Evolutionary conservation across 1,284 basidiomycete genomes (phyloP), one percentile per base, ranked within the genome.

Genomic region (Stereum hirsutum): DNA sequence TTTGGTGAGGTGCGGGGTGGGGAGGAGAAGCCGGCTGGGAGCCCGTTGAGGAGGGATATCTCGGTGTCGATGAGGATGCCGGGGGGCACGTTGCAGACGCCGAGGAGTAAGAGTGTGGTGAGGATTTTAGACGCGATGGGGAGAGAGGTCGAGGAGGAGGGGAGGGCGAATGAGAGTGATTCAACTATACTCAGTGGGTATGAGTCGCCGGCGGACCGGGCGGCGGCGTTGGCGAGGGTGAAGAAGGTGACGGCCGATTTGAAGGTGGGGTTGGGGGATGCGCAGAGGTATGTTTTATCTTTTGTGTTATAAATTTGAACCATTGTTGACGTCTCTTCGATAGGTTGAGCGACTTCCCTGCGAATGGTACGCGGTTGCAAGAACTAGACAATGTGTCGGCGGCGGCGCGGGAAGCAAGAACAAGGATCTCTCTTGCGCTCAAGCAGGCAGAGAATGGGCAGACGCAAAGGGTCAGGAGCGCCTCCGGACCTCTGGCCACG

Each of bases 91-190:
- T 49, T 39, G 40, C 50, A 41, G 50, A 66, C 63, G 5, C 61
- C 63, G 26, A 60, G 61, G 11, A 68, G 48, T 42, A 68, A 57
- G 52, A 38, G 36, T 17, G 21, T 12, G 36, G 65, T 83, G 31
- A 72, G 78, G 33, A 63, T 85, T 34, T 70, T 83, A 26, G 82
- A 87, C 54, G 77, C 78, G 2, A 77, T 81, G 74, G 82, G 80
- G 8, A 69, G 65, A 44, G 74, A 76, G 49, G 64, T 83, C 23
- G 64, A 71, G 40, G 64, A 72, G 46, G 46, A 50, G 39, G 54
- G 52, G 17, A 52, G 51, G 12, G 48, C 57, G 20, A 55, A 55
- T 8, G 54, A 57, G 34, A 57, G 44, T 25, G 46, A 48, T 14
- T 44, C 45, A 27, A 48, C 47, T 2, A 52, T 59, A 25, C 59